These are phyloP conservation scores for Caryopteris hybrid DNA, from an alignment of 305 asterid genomes.

Conservation along the genomic window DNA sequence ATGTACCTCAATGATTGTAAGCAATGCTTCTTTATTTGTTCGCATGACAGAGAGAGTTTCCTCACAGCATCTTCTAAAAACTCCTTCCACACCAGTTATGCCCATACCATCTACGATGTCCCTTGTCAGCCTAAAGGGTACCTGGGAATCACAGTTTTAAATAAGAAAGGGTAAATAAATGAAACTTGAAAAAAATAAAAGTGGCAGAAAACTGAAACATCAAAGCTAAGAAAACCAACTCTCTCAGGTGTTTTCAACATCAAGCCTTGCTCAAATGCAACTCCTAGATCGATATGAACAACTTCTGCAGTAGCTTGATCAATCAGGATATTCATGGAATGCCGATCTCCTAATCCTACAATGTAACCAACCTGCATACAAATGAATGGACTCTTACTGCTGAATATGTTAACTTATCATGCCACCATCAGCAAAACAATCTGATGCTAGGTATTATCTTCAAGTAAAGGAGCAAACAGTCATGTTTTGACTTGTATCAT, in stretches of 20 bases:
- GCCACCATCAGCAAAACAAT: slow-evolving; percentile 10
- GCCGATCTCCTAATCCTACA: slow-evolving; percentile 98
- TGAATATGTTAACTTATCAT: not conserved
- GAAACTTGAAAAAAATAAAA: not conserved
- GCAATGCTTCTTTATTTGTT: slow-evolving; percentile 90
- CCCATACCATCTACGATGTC: slow-evolving; percentile 98
- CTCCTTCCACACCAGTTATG: slow-evolving; percentile 96
- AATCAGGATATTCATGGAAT: slow-evolving; percentile 87
- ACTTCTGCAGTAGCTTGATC: slow-evolving; percentile 99
- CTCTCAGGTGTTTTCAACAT: slow-evolving; percentile 99
- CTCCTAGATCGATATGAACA: slow-evolving; percentile 97
- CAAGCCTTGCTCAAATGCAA: slow-evolving; percentile 99
- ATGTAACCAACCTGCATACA: slow-evolving; percentile 89
- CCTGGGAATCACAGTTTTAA: slow-evolving; percentile 41
- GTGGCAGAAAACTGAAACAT: slow-evolving; percentile 13
- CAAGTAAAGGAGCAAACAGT: slow-evolving; percentile 5
- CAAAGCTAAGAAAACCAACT: slow-evolving; percentile 37
- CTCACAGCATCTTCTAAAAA: slow-evolving; percentile 93
- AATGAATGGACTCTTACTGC: slow-evolving; percentile 10
- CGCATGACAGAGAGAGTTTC: slow-evolving; percentile 97
- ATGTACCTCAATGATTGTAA: slow-evolving; percentile 88
- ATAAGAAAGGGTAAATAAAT: slow-evolving; percentile 9
- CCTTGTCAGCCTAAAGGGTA: slow-evolving; percentile 92
- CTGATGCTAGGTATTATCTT: not conserved
- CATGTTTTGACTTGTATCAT: slow-evolving; percentile 5